phyloP scores from a whole-genome alignment of 352 stramenopile species.

The Phytophthora hybrid region DNA sequence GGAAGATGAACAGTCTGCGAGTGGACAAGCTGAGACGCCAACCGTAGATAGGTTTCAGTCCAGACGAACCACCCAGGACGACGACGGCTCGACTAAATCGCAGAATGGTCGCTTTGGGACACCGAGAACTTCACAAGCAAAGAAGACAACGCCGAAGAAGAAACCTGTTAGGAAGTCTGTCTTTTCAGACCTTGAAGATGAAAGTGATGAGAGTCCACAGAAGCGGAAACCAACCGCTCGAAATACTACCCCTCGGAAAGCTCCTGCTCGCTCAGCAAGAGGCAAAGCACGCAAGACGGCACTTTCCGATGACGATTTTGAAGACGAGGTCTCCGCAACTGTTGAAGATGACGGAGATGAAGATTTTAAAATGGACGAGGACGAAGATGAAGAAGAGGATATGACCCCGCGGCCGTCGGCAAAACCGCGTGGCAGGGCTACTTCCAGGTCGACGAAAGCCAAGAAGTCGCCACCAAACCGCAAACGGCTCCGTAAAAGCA shows the following conservation, averaged over 20 bases:
- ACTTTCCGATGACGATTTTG: conserved; percentile 56
- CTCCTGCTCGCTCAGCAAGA: conserved; percentile 41
- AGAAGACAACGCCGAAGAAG: conserved; percentile 18
- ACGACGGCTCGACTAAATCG: conserved; percentile 15
- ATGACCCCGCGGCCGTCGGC: conserved; percentile 26
- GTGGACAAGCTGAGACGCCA: background rate
- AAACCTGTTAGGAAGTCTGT: conserved; percentile 30
- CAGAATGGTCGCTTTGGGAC: conserved; percentile 35
- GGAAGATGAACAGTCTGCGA: conserved; percentile 33
- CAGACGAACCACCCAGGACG: conserved; percentile 4
- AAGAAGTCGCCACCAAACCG: conserved; percentile 34
- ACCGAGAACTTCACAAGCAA: conserved; percentile 22
- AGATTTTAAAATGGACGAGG: conserved; percentile 61
- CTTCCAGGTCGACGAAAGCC: conserved; percentile 22
- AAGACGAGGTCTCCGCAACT: conserved; percentile 34
- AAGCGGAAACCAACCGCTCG: conserved; percentile 31
- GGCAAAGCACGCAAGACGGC: conserved; percentile 32
- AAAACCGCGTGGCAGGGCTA: conserved; percentile 21
- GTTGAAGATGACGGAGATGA: conserved; percentile 70
- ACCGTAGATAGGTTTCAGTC: conserved; percentile 25
- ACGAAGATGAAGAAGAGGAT: conserved; percentile 58
- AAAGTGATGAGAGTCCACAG: conserved; percentile 33
- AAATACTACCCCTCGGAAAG: conserved; percentile 23
- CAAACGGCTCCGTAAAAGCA: conserved; percentile 57
- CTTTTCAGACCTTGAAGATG: conserved; percentile 44